Base-by-base conservation (phyloP, 2,329 filamentous ascomycete genomes). In the Mycogone perniciosa region DNA sequence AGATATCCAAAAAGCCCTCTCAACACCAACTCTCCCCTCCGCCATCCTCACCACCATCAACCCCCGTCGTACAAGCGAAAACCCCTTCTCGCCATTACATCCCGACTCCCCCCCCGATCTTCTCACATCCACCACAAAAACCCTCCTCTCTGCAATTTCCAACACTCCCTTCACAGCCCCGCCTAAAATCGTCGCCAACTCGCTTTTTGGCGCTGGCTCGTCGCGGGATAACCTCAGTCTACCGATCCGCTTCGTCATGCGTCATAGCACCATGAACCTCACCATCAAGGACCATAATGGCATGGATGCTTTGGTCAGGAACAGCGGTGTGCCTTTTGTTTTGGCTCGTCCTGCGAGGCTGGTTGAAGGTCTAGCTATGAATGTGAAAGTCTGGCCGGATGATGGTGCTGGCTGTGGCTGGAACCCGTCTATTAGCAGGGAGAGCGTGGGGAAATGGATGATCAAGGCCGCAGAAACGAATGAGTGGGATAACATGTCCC, bases 31-130 rank as follows among this genome's bases (percentile, higher is more conserved):
- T 1, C 46, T 46, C 7, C 60, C 61, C 8, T 59, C 67, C 41
- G 72, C 70, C 5, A 65, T 81, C 27, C 63, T 81, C 35, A 65
- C 75, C 20, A 73, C 79, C 0, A 71, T 82, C 9, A 74, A 69
- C 53, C 71, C 76, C 1, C 67, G 69, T 5, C 71, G 76, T 33
- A 63, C 62, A 6, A 68, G 64, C 26, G 74, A 76, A 49, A 75
- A 65, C 35, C 77, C 74, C 4, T 79, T 80, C 57, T 62, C 76
- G 1, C 64, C 69, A 3, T 48, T 59, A 1, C 46, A 52, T 10
- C 64, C 70, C 2, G 67, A 72, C 11, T 66, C 69, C 0, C 71
- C 74, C 0, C 65, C 66, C 0, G 65, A 70, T 3, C 63, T 80
- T n/a, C 74, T 81, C 67, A 68, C 71, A 2, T 68, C 73, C 50